Percentiles rank a stretch among this genome's conserved stretches.
Conservation (phyloP, 2,329 filamentous ascomycete genomes). For the Xylaria hypoxylon region DNA sequence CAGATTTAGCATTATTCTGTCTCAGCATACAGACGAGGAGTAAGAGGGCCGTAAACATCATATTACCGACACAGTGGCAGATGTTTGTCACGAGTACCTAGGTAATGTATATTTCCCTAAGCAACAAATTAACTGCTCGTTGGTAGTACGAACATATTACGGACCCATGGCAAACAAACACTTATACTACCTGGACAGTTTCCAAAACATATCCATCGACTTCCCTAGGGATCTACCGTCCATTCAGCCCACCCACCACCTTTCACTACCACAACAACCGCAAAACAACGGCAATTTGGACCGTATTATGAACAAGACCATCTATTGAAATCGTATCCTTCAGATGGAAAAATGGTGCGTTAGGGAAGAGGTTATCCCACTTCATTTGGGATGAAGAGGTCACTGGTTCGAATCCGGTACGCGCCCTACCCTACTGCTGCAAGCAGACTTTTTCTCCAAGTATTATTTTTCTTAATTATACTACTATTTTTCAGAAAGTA, state of each 20-base stretch:
- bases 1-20: too few species aligned
- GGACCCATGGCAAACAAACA: background rate
- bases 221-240: background rate
- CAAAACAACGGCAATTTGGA: background rate
- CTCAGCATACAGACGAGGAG: too few species aligned
- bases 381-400: conserved; percentile 37
- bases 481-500: background rate
- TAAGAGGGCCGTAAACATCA: too few species aligned
- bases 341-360: conserved; percentile 13
- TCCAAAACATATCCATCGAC: too few species aligned
- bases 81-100: too few species aligned
- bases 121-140: too few species aligned
- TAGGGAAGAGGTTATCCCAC: conserved; percentile 39
- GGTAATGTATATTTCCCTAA: background rate
- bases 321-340: background rate
- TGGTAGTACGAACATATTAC: background rate
- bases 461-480: background rate
- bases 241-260: background rate
- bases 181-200: background rate
- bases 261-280: background rate
- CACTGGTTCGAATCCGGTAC: conserved; percentile 37
- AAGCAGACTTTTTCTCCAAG: background rate
- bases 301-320: background rate
- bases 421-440: conserved; percentile 6
- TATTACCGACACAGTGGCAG: too few species aligned